Conservation (phyloP, 768 basidiomycete genomes). For the Nidularia pulvinata region DNA sequence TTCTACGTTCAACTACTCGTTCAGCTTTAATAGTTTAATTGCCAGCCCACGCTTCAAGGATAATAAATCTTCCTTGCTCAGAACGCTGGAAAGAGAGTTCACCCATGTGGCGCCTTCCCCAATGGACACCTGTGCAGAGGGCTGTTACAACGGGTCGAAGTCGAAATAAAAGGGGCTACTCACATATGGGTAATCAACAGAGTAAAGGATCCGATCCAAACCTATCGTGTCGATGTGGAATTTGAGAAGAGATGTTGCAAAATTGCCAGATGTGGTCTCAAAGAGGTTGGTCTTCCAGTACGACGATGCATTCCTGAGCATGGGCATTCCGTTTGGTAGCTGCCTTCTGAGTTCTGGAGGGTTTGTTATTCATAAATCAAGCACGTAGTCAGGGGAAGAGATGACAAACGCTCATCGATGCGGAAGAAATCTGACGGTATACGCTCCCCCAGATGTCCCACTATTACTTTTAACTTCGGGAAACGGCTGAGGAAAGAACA, state of each 20-base stretch:
- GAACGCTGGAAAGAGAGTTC: slow-evolving; percentile 12
- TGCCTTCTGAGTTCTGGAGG: slow-evolving; percentile 25
- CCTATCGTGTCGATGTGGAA: slow-evolving; percentile 38
- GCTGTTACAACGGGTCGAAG: background rate
- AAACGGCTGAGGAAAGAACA: slow-evolving; percentile 30
- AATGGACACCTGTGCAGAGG: slow-evolving; percentile 12
- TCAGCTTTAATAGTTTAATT: slow-evolving; percentile 22
- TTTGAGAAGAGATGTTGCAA: slow-evolving; percentile 32
- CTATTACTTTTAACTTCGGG: slow-evolving; percentile 35
- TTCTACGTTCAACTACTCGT: no score
- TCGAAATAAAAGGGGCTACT: slow-evolving; percentile 1
- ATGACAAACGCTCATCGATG: slow-evolving; percentile 29
- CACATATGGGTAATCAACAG: slow-evolving; percentile 34
- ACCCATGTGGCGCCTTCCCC: slow-evolving; percentile 19
- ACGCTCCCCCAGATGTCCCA: slow-evolving; percentile 42
- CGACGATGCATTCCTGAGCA: slow-evolving; percentile 31
- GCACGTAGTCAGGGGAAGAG: background rate
- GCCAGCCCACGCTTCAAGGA: slow-evolving; percentile 24
- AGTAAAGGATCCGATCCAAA: slow-evolving; percentile 36
- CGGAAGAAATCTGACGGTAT: slow-evolving; percentile 38
- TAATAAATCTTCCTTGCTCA: slow-evolving; percentile 16
- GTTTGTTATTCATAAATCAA: no score
- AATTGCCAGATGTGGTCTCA: slow-evolving; percentile 39
- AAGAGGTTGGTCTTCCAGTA: slow-evolving; percentile 38
- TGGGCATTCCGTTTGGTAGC: slow-evolving; percentile 25